Evolutionary conservation across 371 early-diverging fungal genomes (phyloP).

Genomic region (Apophysomyces variabilis): DNA sequence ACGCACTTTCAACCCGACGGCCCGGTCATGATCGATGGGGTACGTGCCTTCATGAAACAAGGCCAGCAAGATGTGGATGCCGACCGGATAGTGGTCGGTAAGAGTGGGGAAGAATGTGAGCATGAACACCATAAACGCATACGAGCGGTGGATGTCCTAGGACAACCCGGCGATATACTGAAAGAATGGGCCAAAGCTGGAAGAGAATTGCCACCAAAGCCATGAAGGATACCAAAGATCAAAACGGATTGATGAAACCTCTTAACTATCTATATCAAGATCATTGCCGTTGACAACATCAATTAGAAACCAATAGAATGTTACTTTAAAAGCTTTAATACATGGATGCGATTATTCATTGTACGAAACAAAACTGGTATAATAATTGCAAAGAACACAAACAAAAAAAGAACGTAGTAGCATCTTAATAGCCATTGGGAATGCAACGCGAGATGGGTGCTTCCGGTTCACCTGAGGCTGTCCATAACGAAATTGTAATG

Average conservation of each 20-base stretch:
- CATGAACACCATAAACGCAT: slow-evolving; percentile 42
- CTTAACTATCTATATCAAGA: too few relatives aligned
- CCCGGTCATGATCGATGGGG: slow-evolving; percentile 41
- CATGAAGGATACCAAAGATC: slow-evolving; percentile 3
- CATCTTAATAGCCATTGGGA: slow-evolving; percentile 22
- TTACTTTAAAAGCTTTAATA: too few relatives aligned
- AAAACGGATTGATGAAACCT: neutral
- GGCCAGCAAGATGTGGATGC: slow-evolving; percentile 30
- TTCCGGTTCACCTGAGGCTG: slow-evolving; percentile 39
- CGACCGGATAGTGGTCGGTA: slow-evolving; percentile 45
- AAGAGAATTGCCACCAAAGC: slow-evolving; percentile 36
- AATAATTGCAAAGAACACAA: slow-evolving; percentile 3
- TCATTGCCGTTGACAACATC: too few relatives aligned
- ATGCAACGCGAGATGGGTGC: slow-evolving; percentile 44
- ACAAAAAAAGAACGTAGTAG: neutral
- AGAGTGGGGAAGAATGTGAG: slow-evolving; percentile 44
- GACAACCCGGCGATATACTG: slow-evolving; percentile 51
- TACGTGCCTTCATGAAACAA: slow-evolving; percentile 43
- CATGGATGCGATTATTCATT: too few relatives aligned
- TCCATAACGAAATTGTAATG: slow-evolving; percentile 76
- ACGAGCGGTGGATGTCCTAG: slow-evolving; percentile 47
- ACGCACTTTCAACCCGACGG: slow-evolving; percentile 41
- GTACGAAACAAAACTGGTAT: neutral
- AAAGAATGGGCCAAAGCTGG: slow-evolving; percentile 50
- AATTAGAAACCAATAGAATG: too few relatives aligned